A percentile compares a stretch with the other conserved stretches of the same genome.
Evolutionary conservation across 371 early-diverging fungal genomes (phyloP).

Genomic region (Circinella minor): DNA sequence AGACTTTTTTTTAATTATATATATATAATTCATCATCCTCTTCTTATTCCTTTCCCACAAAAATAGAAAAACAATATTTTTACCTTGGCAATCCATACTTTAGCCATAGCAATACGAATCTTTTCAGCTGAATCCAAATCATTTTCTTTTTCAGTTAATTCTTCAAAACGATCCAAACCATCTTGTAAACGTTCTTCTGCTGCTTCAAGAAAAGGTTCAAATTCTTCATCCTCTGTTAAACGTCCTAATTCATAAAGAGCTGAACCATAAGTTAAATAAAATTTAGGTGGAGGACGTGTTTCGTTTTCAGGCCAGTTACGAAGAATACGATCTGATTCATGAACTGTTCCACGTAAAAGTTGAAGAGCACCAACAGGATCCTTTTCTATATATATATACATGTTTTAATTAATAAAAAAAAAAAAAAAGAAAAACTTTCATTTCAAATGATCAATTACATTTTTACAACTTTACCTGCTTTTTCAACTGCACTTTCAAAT

Average conservation of each 20-base stretch:
- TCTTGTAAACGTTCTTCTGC: slow-evolving; percentile 49
- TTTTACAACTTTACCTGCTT: slow-evolving; percentile 32
- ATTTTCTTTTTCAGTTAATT: slow-evolving; percentile 18
- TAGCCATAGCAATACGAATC: slow-evolving; percentile 39
- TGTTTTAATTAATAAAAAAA: too few relatives aligned
- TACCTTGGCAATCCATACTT: slow-evolving; percentile 50
- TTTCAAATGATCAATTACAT: too few relatives aligned
- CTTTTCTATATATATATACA: slow-evolving; percentile 16
- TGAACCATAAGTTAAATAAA: slow-evolving; percentile 62
- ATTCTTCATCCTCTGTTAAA: slow-evolving; percentile 48
- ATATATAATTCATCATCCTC: background rate
- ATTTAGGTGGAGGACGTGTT: slow-evolving; percentile 43
- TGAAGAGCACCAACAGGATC: slow-evolving; percentile 39
- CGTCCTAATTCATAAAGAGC: slow-evolving; percentile 61
- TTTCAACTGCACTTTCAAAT: slow-evolving; percentile 47
- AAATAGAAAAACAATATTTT: background rate
- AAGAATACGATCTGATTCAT: slow-evolving; percentile 66
- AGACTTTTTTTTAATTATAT: slow-evolving; percentile 2
- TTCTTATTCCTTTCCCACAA: background rate
- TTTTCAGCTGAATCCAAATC: slow-evolving; percentile 21
- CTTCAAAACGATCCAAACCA: slow-evolving; percentile 30
- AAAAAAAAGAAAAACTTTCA: too few relatives aligned
- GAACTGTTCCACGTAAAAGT: slow-evolving; percentile 61
- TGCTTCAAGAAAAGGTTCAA: slow-evolving; percentile 47
- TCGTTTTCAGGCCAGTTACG: slow-evolving; percentile 50